Conservation (phyloP, 768 basidiomycete genomes). For the Lentinula sp. region DNA sequence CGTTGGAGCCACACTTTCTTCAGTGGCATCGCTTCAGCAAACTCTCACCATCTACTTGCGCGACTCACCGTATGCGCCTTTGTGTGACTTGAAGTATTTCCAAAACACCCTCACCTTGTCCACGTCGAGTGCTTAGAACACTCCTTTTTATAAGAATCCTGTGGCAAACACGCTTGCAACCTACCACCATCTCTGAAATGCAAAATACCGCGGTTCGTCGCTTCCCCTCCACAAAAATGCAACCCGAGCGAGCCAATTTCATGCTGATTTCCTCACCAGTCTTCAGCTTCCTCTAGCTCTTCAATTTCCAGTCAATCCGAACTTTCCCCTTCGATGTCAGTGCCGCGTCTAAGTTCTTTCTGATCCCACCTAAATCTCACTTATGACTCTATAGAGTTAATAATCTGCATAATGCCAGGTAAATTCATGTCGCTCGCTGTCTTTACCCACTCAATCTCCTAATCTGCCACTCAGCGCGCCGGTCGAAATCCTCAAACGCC, state of each 20-base stretch:
- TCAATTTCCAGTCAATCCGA: neutral
- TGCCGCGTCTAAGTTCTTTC: neutral
- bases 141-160: slow-evolving; percentile 7
- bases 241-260: neutral
- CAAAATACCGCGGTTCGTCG: neutral
- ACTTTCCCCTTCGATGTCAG: neutral
- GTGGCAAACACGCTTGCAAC: slow-evolving; percentile 7
- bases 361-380: neutral
- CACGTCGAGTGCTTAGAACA: neutral
- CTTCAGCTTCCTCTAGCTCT: neutral
- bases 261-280: neutral
- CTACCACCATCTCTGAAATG: neutral
- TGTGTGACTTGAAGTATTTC: neutral
- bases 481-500: neutral
- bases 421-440: neutral
- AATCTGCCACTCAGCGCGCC: neutral
- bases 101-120: neutral
- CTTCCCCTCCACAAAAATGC: neutral
- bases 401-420: neutral
- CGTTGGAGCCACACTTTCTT: slow-evolving; percentile 7
- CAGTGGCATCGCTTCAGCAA: slow-evolving; percentile 6
- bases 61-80: neutral
- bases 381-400: neutral
- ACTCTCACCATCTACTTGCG: neutral
- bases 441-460: neutral